Base-by-base conservation (phyloP, 495 filamentous ascomycete genomes). In the Penicillium egyptiacum region DNA sequence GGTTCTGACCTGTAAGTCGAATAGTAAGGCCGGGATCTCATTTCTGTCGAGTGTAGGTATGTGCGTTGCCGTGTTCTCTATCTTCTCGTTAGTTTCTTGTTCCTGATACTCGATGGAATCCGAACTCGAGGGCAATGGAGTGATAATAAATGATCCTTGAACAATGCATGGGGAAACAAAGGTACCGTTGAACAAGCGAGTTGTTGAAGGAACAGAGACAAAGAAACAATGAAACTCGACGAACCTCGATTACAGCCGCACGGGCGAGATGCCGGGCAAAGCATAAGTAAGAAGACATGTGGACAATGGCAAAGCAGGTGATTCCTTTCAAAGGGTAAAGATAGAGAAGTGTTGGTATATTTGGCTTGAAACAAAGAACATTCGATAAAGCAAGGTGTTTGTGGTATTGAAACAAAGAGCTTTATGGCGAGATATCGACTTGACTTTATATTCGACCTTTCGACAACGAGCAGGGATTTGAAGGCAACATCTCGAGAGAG, bases 131-230 rank as follows among this genome's bases (percentile, higher is more conserved):
- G 45, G n/a, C 8, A 25, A 8, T 19, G 25, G n/a, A 20, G 12
- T 19, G 28, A 20, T 28, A 47, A 30, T 48, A 48, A 31, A 20
- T 31, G 17, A 5, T 7, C 5, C 9, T 20, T 17, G 17, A 48
- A 48, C 45, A 33, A 48, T 48, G 45, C 45, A 48, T 33, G 10
- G 19, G 10, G 45, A 48, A 14, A 20, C 28, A 48, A 48, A 48
- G 45, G 31, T 17, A 31, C 5, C 3, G 3, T 14, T 10, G 28
- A 31, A 33, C 45, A 48, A 33, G 28, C 12, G 26, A 31, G 17
- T 20, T 48, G n/a, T 48, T 9, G 26, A 31, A 20, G 2, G 22
- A 26, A 45, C 14, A 45, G 10, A 14, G 9, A 20, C 9, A 48
- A 20, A 31, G 2, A 31, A 14, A 31, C 11, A 28, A 19, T 17